Evolutionary conservation across 148 eudicot genomes (phyloP).

Genomic region (Gaultheria prostrata): DNA sequence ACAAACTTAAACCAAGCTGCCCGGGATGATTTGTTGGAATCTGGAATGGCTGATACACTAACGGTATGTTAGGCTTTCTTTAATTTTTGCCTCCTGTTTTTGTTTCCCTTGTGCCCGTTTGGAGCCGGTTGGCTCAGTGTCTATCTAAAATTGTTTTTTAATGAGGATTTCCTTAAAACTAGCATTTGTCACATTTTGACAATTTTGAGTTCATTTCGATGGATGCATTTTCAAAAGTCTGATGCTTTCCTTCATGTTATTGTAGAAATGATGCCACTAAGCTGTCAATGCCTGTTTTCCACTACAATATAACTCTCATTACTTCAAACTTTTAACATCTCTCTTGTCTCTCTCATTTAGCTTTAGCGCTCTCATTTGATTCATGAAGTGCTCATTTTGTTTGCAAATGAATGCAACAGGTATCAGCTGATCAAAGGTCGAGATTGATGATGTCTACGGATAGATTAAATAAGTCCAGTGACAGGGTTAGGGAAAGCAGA

Average conservation of each 20-base stretch:
- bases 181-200: neutral
- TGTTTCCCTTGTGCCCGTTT: neutral
- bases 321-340: neutral
- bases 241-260: neutral
- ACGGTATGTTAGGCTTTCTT: slow-evolving; percentile 29
- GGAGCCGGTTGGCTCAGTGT: neutral
- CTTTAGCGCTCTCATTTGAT: neutral
- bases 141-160: neutral
- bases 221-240: neutral
- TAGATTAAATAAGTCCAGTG: slow-evolving; percentile 50
- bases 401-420: slow-evolving; percentile 26
- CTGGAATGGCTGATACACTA: slow-evolving; percentile 56
- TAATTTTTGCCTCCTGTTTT: neutral
- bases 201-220: neutral
- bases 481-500: slow-evolving; percentile 55
- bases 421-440: slow-evolving; percentile 62
- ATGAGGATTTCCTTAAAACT: neutral
- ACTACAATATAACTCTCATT: neutral
- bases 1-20: slow-evolving; percentile 44
- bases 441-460: slow-evolving; percentile 59
- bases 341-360: neutral
- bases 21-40: slow-evolving; percentile 58
- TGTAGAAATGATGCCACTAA: neutral
- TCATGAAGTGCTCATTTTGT: slow-evolving; percentile 3
- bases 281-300: neutral